These are phyloP conservation scores for Endoconidiophora laricicola DNA, from an alignment of 2,329 filamentous ascomycete species.

Conservation along the genomic window DNA sequence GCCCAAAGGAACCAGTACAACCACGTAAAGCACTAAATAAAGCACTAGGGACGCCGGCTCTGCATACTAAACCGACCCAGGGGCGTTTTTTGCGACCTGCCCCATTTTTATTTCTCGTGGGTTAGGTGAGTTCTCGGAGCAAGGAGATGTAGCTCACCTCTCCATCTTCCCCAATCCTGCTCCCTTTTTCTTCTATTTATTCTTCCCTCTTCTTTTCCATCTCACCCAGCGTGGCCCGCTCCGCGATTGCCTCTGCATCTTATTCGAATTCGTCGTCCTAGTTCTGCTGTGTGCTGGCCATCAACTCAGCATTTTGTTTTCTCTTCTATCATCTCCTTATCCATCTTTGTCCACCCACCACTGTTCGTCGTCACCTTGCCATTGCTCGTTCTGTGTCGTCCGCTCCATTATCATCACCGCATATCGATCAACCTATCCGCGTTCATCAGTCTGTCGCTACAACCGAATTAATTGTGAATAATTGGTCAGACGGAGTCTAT, in stretches of 20 bases:
- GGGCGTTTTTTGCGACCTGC: slow-evolving; percentile 8
- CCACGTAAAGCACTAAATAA: slow-evolving; percentile 10
- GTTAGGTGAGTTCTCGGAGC: slow-evolving; percentile 14
- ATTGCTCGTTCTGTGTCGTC: too few relatives aligned
- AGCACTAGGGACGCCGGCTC: slow-evolving; percentile 11
- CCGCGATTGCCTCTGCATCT: slow-evolving; percentile 7
- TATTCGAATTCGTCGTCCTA: neutral
- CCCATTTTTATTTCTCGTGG: slow-evolving; percentile 15
- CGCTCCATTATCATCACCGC: too few relatives aligned
- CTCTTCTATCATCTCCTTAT: slow-evolving; percentile 7
- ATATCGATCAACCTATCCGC: too few relatives aligned
- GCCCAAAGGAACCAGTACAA: slow-evolving; percentile 1
- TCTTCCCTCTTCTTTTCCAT: slow-evolving; percentile 13
- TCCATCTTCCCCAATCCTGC: slow-evolving; percentile 15
- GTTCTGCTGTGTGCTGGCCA: neutral
- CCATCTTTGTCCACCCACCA: neutral
- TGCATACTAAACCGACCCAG: slow-evolving; percentile 6
- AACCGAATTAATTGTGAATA: too few relatives aligned
- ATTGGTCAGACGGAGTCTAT: too few relatives aligned
- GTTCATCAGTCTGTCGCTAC: too few relatives aligned
- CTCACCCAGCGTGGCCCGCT: slow-evolving; percentile 8
- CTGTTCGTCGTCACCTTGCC: too few relatives aligned
- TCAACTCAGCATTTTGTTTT: slow-evolving; percentile 11
- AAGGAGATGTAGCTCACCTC: slow-evolving; percentile 14
- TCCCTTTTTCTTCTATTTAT: slow-evolving; percentile 14